Evolutionary conservation across 371 early-diverging fungal genomes (phyloP).

Genomic region (Circinella umbellata): DNA sequence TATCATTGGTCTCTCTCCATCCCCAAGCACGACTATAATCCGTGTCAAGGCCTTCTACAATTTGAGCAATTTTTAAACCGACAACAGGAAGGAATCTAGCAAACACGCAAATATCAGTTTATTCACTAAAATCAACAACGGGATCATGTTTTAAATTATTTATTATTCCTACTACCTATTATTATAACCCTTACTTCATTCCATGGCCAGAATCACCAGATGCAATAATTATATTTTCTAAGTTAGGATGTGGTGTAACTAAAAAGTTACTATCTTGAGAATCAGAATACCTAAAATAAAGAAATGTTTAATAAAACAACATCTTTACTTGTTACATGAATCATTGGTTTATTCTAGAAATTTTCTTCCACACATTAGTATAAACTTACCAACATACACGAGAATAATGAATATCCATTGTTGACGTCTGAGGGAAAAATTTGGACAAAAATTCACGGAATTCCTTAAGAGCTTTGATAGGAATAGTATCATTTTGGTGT

Average conservation of each 20-base stretch:
- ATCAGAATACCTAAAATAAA: conserved; percentile 42
- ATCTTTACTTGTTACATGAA: too few species aligned
- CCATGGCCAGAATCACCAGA: conserved; percentile 55
- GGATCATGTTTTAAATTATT: not conserved
- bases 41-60: conserved; percentile 28
- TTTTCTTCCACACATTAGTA: too few species aligned
- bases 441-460: conserved; percentile 22
- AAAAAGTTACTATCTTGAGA: conserved; percentile 49
- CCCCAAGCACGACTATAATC: conserved; percentile 31
- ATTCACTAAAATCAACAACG: too few species aligned
- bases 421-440: conserved; percentile 26
- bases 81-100: conserved; percentile 38
- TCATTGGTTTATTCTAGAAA: too few species aligned
- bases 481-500: conserved; percentile 26
- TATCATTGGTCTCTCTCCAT: conserved; percentile 18
- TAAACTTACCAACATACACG: conserved; percentile 21
- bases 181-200: conserved; percentile 38
- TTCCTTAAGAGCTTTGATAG: conserved; percentile 21
- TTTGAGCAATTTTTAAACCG: conserved; percentile 31
- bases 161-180: not conserved
- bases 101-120: too few species aligned
- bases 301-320: not conserved
- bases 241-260: conserved; percentile 42
- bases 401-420: conserved; percentile 20
- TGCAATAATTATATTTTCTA: conserved; percentile 42